phyloP scores from a whole-genome alignment of 176 grass and related monocot species.

The Eragrostis nindensis region DNA sequence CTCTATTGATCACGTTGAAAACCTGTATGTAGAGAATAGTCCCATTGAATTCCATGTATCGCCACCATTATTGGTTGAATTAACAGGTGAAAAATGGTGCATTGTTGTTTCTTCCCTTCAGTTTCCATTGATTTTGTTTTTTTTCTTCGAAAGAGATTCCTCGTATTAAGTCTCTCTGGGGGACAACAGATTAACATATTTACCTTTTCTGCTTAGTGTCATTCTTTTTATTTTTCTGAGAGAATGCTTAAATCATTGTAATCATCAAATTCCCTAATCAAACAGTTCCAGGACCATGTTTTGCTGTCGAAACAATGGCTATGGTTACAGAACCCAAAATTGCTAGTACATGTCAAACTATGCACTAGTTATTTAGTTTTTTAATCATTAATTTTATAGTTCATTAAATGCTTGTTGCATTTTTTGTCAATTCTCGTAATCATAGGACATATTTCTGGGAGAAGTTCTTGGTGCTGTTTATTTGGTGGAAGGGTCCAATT shows the following conservation, averaged over 20 bases:
- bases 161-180: too few species aligned
- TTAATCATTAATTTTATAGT: neutral
- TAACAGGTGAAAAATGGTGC: too few species aligned
- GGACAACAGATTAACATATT: neutral
- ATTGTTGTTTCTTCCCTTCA: too few species aligned
- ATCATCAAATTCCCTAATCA: neutral
- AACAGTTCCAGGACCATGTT: neutral
- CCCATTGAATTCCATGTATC: too few species aligned
- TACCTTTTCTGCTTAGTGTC: neutral
- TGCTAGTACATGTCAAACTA: slow-evolving; percentile 19
- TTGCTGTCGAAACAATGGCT: neutral
- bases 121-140: too few species aligned
- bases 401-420: neutral
- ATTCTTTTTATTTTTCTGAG: neutral
- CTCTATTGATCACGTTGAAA: neutral
- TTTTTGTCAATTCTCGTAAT: slow-evolving; percentile 13
- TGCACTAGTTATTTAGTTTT: neutral
- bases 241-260: neutral
- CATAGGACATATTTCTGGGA: slow-evolving; percentile 76
- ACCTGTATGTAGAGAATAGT: too few species aligned
- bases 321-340: neutral
- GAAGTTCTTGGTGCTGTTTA: slow-evolving; percentile 82
- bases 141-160: too few species aligned
- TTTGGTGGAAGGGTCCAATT: slow-evolving; percentile 59
- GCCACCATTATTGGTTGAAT: too few species aligned